Percentiles rank a stretch among this genome's conserved stretches.
Evolutionary conservation across 2,329 filamentous ascomycete species (phyloP).

Genomic region (Epichloe uncinata): DNA sequence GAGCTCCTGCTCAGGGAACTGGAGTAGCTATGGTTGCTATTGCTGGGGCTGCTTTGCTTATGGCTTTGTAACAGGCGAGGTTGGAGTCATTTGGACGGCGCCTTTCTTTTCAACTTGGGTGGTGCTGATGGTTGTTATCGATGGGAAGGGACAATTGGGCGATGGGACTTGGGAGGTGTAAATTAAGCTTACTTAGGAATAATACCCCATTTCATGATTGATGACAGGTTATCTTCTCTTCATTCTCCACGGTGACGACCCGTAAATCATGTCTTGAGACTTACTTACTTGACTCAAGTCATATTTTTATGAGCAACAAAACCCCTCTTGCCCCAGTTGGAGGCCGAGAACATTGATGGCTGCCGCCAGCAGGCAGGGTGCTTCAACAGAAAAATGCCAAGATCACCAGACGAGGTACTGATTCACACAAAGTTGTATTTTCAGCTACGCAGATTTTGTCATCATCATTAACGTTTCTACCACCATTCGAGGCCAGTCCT

Average conservation of each 20-base stretch:
- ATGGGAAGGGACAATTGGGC: background rate
- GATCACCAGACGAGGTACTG: background rate
- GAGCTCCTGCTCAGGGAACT: conserved; percentile 13
- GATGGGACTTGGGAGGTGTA: background rate
- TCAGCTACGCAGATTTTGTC: background rate
- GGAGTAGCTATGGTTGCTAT: conserved; percentile 13
- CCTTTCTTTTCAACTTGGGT: background rate
- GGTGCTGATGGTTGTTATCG: background rate
- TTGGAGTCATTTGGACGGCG: background rate
- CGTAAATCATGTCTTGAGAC: no score
- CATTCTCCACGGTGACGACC: no score
- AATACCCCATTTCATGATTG: background rate
- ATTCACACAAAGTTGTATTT: background rate
- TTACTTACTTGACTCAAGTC: no score
- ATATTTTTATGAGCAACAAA: no score
- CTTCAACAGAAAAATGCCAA: no score
- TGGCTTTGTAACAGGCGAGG: conserved; percentile 13
- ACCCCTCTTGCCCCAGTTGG: no score
- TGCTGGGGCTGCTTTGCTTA: conserved; percentile 17
- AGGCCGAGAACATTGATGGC: no score
- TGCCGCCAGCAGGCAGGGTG: no score
- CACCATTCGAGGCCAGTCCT: no score
- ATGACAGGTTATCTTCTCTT: background rate
- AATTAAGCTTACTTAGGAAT: conserved; percentile 1
- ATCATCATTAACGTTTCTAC: background rate